Evolutionary conservation across 495 filamentous ascomycete genomes (phyloP).

Genomic region (Parathielavia appendiculata): DNA sequence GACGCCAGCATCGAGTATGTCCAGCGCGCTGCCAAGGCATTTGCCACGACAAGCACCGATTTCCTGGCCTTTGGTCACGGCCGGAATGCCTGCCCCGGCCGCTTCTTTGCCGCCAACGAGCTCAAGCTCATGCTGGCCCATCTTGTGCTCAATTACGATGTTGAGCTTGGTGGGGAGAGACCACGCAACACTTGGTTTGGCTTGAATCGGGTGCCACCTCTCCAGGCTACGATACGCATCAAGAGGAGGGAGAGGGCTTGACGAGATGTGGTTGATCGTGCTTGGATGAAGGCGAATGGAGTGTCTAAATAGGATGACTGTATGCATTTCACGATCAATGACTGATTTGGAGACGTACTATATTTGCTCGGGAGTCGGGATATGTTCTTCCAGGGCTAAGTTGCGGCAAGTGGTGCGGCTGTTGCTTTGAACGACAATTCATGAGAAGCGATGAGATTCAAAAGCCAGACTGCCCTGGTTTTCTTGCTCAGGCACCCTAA

Average conservation of each 20-base stretch:
- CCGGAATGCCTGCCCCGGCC: slow-evolving; percentile 37
- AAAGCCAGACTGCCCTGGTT: no score
- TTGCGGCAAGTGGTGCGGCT: no score
- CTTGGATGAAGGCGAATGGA: not conserved
- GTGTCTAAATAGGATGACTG: not conserved
- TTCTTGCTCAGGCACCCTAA: no score
- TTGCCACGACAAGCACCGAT: slow-evolving; percentile 31
- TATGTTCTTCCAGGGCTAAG: no score
- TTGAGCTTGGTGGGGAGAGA: slow-evolving; percentile 26
- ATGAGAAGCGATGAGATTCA: no score
- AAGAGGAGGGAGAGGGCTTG: slow-evolving; percentile 24
- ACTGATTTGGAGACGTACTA: no score
- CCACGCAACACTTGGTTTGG: slow-evolving; percentile 34
- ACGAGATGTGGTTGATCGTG: not conserved
- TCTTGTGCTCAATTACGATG: slow-evolving; percentile 38
- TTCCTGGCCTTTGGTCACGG: slow-evolving; percentile 37
- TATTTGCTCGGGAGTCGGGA: no score
- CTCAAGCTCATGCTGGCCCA: slow-evolving; percentile 41
- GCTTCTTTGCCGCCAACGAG: slow-evolving; percentile 41
- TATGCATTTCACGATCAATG: no score
- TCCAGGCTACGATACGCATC: slow-evolving; percentile 36
- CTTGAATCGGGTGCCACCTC: slow-evolving; percentile 29
- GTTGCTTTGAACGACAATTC: no score
- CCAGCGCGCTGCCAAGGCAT: slow-evolving; percentile 30
- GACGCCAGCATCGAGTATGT: slow-evolving; percentile 27